Evolutionary conservation across 768 basidiomycete species (phyloP), one percentile per base, ranked within the genome.

Genomic region (Suillus spraguei): DNA sequence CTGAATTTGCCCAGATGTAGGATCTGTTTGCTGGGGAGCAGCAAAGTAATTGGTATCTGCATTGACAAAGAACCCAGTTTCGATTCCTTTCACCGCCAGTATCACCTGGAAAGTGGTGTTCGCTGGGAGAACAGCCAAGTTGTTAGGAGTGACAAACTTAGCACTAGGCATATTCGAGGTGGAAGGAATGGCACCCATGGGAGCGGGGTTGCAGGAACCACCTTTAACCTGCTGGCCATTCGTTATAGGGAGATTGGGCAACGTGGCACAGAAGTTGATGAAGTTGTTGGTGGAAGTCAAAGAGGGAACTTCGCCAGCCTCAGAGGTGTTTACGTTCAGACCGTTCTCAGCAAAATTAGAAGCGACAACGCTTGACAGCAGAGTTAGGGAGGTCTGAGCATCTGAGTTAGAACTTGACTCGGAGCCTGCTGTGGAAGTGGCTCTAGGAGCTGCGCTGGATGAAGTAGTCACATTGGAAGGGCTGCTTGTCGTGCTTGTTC

Each of bases 241-340:
- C 50, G 89, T 90, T 63, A 89, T 78, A 4, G 87, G 82, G 56
- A 82, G 72, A 59, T 79, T 68, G 4, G 80, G 70, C 4, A 80
- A 69, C 17, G 81, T 83, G 8, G 78, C 73, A 67, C 89, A 89
- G 72, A 79, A 87, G 77, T 89, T 88, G 76, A 89, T 89, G 72
- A 88, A 92, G 79, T 91, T 91, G 78, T 91, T 88, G 53, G 73
- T 74, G n/a, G 87, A 87, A 0, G 83, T 87, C 8, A 85, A 74
- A 7, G 87, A 88, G 16, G 85, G 77, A 28, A 81, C 80, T 73
- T 87, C 81, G 35, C 85, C 86, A 60, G 79, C 64, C 1, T 68
- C 67, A 0, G 77, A 65, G 24, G 71, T 66, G 33, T 64, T 68
- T 28, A 46, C 60, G 17, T 69, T 66, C 64, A 78, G 74, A 24